Evolutionary conservation across 345 rosid species (phyloP).

Genomic region (Syzygium jambos): DNA sequence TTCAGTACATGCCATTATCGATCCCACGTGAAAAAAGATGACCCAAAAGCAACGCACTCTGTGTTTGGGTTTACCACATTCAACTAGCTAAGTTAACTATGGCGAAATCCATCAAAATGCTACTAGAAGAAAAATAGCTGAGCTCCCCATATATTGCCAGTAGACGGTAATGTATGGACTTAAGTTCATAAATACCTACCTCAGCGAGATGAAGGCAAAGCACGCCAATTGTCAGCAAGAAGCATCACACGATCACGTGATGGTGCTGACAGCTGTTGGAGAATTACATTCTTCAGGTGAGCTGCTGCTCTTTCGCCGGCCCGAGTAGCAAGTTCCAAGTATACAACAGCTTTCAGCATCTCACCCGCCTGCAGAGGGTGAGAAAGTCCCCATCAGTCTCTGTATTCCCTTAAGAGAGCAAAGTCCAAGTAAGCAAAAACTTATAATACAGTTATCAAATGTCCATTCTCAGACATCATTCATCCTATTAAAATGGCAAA

Average conservation of each 20-base stretch:
- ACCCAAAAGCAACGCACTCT: not conserved
- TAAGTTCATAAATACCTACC: not conserved
- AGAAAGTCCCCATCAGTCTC: not conserved
- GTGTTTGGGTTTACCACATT: not conserved
- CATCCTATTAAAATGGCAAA: not conserved
- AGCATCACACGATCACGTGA: slow-evolving; percentile 41
- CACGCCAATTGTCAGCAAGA: slow-evolving; percentile 58
- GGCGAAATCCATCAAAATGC: not conserved
- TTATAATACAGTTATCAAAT: not conserved
- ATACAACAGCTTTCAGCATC: slow-evolving; percentile 62
- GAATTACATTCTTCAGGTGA: slow-evolving; percentile 60
- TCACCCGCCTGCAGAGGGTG: slow-evolving; percentile 55
- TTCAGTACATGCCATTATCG: not conserved
- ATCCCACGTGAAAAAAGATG: not conserved
- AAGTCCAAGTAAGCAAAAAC: not conserved
- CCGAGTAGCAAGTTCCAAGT: slow-evolving; percentile 85
- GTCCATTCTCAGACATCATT: not conserved
- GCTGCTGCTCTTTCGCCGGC: slow-evolving; percentile 74
- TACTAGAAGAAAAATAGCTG: not conserved
- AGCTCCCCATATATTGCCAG: not conserved
- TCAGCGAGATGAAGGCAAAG: slow-evolving; percentile 33
- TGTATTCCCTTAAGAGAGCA: not conserved
- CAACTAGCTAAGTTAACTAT: not conserved
- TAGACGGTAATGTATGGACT: not conserved
- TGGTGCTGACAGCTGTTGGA: slow-evolving; percentile 53